phyloP scores from a whole-genome alignment of 1,139 yeast species.

The Entelexis sorbosivorans region DNA sequence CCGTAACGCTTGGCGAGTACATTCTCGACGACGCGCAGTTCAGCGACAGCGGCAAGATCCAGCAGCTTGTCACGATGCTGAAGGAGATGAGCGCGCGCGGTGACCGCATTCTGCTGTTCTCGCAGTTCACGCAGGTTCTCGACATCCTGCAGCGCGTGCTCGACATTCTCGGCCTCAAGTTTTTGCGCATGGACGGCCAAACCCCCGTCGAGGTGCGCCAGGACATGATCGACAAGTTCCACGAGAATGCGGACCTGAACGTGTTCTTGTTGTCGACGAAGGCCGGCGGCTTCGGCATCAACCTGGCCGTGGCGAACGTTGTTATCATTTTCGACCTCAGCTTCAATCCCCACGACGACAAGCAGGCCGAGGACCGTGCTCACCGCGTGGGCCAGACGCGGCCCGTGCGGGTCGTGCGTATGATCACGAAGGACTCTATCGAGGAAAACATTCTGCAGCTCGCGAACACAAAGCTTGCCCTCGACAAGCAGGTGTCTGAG shows the following conservation, averaged over 20 bases:
- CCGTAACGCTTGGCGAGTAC: conserved; percentile 48
- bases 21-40: conserved; percentile 45
- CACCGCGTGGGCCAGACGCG: conserved; percentile 94
- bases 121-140: conserved; percentile 83
- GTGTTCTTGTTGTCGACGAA: conserved; percentile 82
- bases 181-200: conserved; percentile 81
- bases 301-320: conserved; percentile 86
- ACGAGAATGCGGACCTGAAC: conserved; percentile 71
- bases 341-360: conserved; percentile 95
- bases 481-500: conserved; percentile 58
- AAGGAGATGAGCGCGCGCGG: conserved; percentile 45
- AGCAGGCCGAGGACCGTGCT: conserved; percentile 97
- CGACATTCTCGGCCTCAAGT: conserved; percentile 54
- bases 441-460: conserved; percentile 80
- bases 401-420: conserved; percentile 68
- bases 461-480: conserved; percentile 82
- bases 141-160: conserved; percentile 76
- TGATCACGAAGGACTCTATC: conserved; percentile 64
- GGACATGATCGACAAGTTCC: conserved; percentile 77
- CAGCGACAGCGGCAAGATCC: conserved; percentile 69
- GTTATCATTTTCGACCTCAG: conserved; percentile 88
- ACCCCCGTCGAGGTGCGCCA: conserved; percentile 91
- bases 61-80: conserved; percentile 47
- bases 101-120: conserved; percentile 74
- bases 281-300: conserved; percentile 98